Conservation (phyloP, 129 eudicot genomes). For the Flaveria robusta region DNA sequence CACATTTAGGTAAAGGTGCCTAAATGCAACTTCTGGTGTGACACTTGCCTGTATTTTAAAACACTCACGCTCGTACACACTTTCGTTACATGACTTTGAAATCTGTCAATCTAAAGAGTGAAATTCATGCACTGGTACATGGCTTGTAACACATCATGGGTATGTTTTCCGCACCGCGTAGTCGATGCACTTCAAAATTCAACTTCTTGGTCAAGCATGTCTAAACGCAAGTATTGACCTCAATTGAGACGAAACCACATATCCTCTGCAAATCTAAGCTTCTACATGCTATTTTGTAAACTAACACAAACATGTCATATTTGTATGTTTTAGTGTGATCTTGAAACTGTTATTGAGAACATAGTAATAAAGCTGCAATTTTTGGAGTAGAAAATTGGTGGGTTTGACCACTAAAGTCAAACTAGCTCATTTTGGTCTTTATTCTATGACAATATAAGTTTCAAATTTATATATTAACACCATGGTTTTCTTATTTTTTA, state of each 20-base stretch:
- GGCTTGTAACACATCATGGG: not conserved
- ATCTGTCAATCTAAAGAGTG: not conserved
- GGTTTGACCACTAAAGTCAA: not conserved
- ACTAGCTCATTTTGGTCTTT: not conserved
- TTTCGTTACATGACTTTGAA: not conserved
- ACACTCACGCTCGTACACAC: not conserved
- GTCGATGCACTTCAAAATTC: not conserved
- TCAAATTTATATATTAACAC: not conserved
- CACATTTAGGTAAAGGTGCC: not conserved
- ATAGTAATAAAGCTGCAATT: not conserved
- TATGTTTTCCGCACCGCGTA: not conserved
- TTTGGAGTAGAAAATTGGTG: not conserved
- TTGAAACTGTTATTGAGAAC: not conserved
- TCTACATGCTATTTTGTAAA: not conserved
- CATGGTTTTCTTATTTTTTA: not conserved
- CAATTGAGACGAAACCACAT: too few relatives aligned
- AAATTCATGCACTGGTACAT: not conserved
- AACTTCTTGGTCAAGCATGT: not conserved
- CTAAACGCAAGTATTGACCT: not conserved
- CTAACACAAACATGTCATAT: not conserved
- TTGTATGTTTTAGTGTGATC: not conserved
- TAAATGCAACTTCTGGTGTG: not conserved
- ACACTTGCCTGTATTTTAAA: not conserved
- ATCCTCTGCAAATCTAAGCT: not conserved
- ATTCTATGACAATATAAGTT: not conserved